Evolutionary conservation across 2,329 filamentous ascomycete genomes (phyloP), one percentile per base, ranked within the genome.

Genomic region (Zymoseptoria pseudotritici): DNA sequence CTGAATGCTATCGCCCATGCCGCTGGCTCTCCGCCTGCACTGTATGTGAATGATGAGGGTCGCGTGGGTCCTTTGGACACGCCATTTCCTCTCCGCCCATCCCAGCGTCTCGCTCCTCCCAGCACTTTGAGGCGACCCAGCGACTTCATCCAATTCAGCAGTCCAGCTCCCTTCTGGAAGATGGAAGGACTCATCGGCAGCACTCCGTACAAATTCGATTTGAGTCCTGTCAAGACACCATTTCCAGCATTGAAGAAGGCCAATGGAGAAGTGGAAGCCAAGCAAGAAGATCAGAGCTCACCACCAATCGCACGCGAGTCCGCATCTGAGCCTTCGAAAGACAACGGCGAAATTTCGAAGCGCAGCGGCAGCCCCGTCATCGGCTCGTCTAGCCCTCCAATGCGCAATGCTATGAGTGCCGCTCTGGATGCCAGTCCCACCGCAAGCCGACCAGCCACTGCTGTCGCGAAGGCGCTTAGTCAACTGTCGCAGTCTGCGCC

Each of bases 101-200:
- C 68, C 19, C 89, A 90, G 29, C 84, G 83, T 66, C 81, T 93
- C 50, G 89, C 87, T 1, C 90, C 90, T 29, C 89, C 90, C 0
- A 91, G 88, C 69, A 93, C 90, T 5, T 85, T 88, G 4, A 88
- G 92, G 71, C 81, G 89, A 58, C 90, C 90, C 9, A 92, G 88
- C 70, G 88, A 91, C 69, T 90, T 91, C 72, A 91, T 93, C 83
- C 89, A 90, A 36, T 91, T 90, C 53, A 91, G 87, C 67, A 91
- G 88, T 31, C 90, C 90, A 0, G 90, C 90, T 0, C 89, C 90
- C 0, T 94, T 95, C 74, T 95, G 90, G 90, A 91, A 90, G 73
- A 94, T 89, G 73, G 86, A 88, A 50, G 88, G 91, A 65, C 83
- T 90, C 61, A 83, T 84, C 24, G 90, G 86, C 73, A 92, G 89